Evolutionary conservation across 768 basidiomycete genomes (phyloP).

Genomic region (Leccinum imitatum): DNA sequence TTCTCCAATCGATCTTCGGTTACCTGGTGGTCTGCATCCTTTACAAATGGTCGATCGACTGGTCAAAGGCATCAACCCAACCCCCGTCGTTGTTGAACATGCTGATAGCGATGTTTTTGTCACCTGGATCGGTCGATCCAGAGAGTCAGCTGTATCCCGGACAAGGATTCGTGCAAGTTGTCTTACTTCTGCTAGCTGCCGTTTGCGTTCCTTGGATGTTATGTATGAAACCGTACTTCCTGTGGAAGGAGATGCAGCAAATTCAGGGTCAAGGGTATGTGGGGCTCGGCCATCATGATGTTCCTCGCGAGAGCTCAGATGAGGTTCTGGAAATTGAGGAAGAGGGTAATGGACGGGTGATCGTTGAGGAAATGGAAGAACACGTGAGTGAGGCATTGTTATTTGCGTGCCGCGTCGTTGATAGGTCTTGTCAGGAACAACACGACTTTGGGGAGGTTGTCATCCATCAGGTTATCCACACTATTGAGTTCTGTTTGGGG

Average conservation of each 20-base stretch:
- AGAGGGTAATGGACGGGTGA: slow-evolving; percentile 72
- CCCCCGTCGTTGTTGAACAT: slow-evolving; percentile 94
- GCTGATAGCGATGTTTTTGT: slow-evolving; percentile 95
- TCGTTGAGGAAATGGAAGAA: slow-evolving; percentile 71
- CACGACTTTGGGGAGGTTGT: slow-evolving; percentile 95
- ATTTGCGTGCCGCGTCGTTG: slow-evolving; percentile 4
- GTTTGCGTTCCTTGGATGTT: slow-evolving; percentile 97
- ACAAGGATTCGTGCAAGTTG: slow-evolving; percentile 79
- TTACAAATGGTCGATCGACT: slow-evolving; percentile 97
- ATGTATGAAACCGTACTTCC: slow-evolving; percentile 86
- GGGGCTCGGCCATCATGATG: slow-evolving; percentile 59
- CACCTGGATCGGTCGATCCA: slow-evolving; percentile 76
- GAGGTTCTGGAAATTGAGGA: slow-evolving; percentile 73
- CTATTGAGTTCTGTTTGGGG: slow-evolving; percentile 98
- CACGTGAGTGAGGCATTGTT: slow-evolving; percentile 52
- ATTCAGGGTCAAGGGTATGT: slow-evolving; percentile 84
- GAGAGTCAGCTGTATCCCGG: slow-evolving; percentile 78
- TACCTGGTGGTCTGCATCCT: slow-evolving; percentile 92
- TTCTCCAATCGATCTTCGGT: slow-evolving; percentile 97
- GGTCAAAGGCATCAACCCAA: slow-evolving; percentile 62
- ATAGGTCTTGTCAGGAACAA: slow-evolving; percentile 51
- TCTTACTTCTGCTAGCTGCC: slow-evolving; percentile 73
- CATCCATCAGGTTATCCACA: slow-evolving; percentile 97
- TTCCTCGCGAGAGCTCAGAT: slow-evolving; percentile 54
- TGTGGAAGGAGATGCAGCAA: slow-evolving; percentile 86